Evolutionary conservation across 2,329 filamentous ascomycete species (phyloP).

Genomic region (Ophioceras dolichostomum): DNA sequence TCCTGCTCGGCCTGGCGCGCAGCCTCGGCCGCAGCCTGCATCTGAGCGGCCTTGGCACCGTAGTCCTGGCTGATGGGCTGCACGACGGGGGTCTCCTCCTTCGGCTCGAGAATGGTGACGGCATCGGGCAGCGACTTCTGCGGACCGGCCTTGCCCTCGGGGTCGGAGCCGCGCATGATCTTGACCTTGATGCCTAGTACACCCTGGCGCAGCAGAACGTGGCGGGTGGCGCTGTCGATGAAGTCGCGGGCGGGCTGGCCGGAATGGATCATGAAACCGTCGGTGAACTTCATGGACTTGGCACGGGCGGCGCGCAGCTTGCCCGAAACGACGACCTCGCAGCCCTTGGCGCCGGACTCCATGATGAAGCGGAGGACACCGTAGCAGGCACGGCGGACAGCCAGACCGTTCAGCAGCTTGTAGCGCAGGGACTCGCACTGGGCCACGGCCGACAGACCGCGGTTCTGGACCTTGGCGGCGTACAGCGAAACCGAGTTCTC

Average conservation of each 20-base stretch:
- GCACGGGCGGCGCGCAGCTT: conserved; percentile 98
- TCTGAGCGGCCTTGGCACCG: conserved; percentile 71
- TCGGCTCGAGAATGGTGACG: conserved; percentile 99
- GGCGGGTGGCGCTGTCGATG: conserved; percentile 95
- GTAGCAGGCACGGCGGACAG: conserved; percentile 97
- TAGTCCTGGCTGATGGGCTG: conserved; percentile 98
- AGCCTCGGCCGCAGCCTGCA: conserved; percentile 54
- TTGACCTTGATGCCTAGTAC: conserved; percentile 99
- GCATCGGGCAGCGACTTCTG: conserved; percentile 96
- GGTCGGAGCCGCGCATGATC: conserved; percentile 99
- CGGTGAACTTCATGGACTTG: conserved; percentile 99
- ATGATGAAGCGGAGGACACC: conserved; percentile 99
- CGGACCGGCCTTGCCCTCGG: conserved; percentile 96
- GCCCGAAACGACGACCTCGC: conserved; percentile 97
- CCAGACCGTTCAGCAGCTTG: conserved; percentile 99
- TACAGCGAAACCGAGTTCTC: conserved; percentile 99
- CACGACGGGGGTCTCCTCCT: conserved; percentile 89
- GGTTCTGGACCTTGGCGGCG: conserved; percentile 99
- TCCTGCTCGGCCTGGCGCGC: conserved; percentile 38
- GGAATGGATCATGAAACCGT: conserved; percentile 99
- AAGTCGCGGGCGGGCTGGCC: conserved; percentile 99
- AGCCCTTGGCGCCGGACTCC: conserved; percentile 99
- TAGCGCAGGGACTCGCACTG: conserved; percentile 99
- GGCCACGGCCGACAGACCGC: conserved; percentile 97
- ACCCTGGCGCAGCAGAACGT: conserved; percentile 99